phyloP scores from a whole-genome alignment of 129 eudicot species.

The Artemisia annua region DNA sequence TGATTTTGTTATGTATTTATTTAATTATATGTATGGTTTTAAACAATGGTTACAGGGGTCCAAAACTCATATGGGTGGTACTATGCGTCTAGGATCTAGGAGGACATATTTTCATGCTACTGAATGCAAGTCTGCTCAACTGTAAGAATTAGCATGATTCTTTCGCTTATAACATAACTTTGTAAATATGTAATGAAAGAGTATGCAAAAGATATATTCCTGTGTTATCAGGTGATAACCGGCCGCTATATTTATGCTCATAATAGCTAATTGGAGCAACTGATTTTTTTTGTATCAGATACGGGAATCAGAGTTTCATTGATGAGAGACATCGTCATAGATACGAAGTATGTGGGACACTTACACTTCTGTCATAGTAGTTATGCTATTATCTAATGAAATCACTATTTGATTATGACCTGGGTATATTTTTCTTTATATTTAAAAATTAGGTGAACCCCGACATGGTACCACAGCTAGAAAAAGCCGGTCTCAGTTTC shows the following conservation, averaged over 20 bases:
- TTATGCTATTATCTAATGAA: neutral
- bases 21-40: constrained; percentile 13
- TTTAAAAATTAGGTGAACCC: constrained; percentile 67
- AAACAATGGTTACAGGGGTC: constrained; percentile 56
- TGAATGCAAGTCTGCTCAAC: constrained; percentile 69
- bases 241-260: neutral
- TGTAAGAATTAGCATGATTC: constrained; percentile 49
- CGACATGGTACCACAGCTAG: constrained; percentile 78
- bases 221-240: neutral
- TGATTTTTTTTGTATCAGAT: constrained; percentile 50
- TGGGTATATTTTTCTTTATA: neutral
- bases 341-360: constrained; percentile 63
- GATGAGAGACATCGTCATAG: constrained; percentile 96
- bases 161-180: neutral
- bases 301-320: constrained; percentile 63
- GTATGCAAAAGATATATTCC: constrained; percentile 5
- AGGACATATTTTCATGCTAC: constrained; percentile 70
- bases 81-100: constrained; percentile 97
- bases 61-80: constrained; percentile 97
- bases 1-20: neutral
- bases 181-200: neutral
- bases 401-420: neutral
- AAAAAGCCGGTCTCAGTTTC: constrained; percentile 79
- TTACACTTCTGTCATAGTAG: neutral
- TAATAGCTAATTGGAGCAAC: constrained; percentile 11